These are phyloP conservation scores for Pyrenophora teres DNA, from an alignment of 2,329 filamentous ascomycete genomes.

Conservation along the genomic window DNA sequence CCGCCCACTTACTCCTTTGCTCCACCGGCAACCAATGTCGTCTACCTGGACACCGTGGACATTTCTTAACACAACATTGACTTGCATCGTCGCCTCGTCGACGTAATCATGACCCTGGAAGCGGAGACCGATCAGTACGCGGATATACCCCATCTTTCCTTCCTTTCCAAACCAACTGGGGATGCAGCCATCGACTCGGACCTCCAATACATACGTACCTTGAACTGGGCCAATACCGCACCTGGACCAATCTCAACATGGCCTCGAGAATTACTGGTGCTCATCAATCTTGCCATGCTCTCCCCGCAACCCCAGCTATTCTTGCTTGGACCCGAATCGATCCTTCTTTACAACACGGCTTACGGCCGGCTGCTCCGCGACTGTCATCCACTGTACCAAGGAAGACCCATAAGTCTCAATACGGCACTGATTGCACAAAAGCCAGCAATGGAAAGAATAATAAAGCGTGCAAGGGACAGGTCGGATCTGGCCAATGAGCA, in stretches of 20 bases:
- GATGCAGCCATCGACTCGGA: constrained; percentile 4
- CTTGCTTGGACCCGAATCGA: constrained; percentile 2
- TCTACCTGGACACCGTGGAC: not conserved
- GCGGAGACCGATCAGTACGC: not conserved
- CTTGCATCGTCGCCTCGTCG: not conserved
- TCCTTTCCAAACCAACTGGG: constrained; percentile 2
- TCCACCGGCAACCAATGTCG: not conserved
- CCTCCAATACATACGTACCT: constrained; percentile 1
- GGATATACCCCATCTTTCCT: constrained; percentile 1
- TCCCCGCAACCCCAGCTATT: constrained; percentile 4
- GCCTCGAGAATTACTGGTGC: constrained; percentile 5
- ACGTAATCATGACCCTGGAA: constrained; percentile 1
- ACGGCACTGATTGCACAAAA: constrained; percentile 2
- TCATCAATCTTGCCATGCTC: constrained; percentile 4
- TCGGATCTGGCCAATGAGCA: not conserved
- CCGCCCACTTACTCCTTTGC: not conserved
- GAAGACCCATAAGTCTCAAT: constrained; percentile 1
- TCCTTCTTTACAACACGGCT: constrained; percentile 5
- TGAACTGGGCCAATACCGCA: constrained; percentile 4
- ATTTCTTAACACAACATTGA: not conserved
- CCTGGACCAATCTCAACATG: constrained; percentile 3
- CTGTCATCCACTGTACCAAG: constrained; percentile 3
- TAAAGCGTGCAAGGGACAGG: not conserved
- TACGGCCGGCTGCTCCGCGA: constrained; percentile 5
- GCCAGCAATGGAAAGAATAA: not conserved